Percentiles rank a stretch among this genome's conserved stretches.
Evolutionary conservation across 306 rosid species (phyloP).

Genomic region (Corylus americana): DNA sequence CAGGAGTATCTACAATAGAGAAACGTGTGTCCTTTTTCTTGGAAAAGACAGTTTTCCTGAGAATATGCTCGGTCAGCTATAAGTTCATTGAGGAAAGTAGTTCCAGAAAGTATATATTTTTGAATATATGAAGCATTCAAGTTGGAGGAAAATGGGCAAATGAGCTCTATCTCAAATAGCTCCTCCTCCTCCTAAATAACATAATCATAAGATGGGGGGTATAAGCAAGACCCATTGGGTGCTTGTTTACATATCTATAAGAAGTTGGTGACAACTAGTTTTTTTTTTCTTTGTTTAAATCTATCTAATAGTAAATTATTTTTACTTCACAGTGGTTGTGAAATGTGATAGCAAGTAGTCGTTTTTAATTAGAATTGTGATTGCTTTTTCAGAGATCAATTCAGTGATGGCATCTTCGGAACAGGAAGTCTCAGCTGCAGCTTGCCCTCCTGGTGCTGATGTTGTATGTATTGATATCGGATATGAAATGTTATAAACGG

Average conservation of each 20-base stretch:
- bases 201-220: background rate
- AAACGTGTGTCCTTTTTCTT: background rate
- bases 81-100: background rate
- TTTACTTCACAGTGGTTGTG: background rate
- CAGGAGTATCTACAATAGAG: background rate
- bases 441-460: slow-evolving; percentile 50
- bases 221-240: background rate
- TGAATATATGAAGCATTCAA: background rate
- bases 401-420: slow-evolving; percentile 59
- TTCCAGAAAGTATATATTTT: background rate
- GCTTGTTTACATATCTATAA: too few species aligned
- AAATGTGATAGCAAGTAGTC: background rate
- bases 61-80: background rate
- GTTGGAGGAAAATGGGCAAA: background rate
- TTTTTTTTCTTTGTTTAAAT: too few species aligned
- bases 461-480: slow-evolving; percentile 49
- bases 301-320: background rate
- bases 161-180: background rate
- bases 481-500: background rate
- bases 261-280: too few species aligned
- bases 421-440: slow-evolving; percentile 43
- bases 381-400: slow-evolving; percentile 28
- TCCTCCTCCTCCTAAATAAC: background rate
- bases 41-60: too few species aligned
- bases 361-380: slow-evolving; percentile 21